Conservation (phyloP, 768 basidiomycete species). For the Suillus plorans region DNA sequence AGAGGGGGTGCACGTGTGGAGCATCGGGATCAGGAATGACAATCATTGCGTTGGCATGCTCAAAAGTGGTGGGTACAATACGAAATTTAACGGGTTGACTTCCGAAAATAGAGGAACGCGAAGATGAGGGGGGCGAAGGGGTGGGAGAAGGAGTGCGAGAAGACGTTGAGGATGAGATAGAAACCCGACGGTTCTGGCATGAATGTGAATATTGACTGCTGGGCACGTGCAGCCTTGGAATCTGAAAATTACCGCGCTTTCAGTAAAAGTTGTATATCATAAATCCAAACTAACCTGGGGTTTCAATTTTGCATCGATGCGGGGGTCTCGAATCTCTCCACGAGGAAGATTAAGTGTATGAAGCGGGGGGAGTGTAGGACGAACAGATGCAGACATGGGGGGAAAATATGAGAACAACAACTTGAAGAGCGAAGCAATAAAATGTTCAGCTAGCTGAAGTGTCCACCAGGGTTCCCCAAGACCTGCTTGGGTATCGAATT, state of each 20-base stretch:
- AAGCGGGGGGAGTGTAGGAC: constrained; percentile 55
- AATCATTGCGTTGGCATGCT: constrained; percentile 53
- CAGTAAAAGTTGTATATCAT: not conserved
- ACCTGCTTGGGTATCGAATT: constrained; percentile 21
- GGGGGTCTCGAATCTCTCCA: constrained; percentile 11
- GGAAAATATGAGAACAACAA: not conserved
- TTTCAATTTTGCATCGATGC: constrained; percentile 9
- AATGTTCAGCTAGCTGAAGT: constrained; percentile 17
- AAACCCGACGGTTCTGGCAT: constrained; percentile 32
- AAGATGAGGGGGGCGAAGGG: constrained; percentile 24
- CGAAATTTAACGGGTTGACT: constrained; percentile 30
- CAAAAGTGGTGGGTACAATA: constrained; percentile 51
- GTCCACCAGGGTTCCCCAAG: constrained; percentile 18
- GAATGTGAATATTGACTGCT: not conserved
- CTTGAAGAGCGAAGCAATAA: not conserved
- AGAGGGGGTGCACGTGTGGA: constrained; percentile 20
- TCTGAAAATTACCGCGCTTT: not conserved
- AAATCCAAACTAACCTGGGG: constrained; percentile 14
- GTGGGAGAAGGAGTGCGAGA: constrained; percentile 41
- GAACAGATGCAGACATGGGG: constrained; percentile 25
- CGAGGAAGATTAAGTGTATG: constrained; percentile 43
- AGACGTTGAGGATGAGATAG: constrained; percentile 38
- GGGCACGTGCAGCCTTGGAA: constrained; percentile 2
- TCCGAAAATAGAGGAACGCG: constrained; percentile 11
- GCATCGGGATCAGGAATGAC: constrained; percentile 37